Percentiles rank a stretch among this genome's conserved stretches.
Conservation (phyloP, 352 stramenopile species). For the Pythium coloratum region DNA sequence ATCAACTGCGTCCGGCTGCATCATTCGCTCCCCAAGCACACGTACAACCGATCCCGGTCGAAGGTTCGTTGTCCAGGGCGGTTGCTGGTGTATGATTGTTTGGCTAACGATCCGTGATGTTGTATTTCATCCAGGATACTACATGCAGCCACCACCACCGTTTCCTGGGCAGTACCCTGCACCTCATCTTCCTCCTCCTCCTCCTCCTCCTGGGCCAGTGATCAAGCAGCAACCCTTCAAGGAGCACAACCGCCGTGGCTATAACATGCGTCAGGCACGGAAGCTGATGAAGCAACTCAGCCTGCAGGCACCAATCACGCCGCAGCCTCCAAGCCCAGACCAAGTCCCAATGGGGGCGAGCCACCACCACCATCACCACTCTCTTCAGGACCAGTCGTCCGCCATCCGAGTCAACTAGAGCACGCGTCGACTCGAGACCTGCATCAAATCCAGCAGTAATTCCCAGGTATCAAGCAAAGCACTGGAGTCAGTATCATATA, state of each 20-base stretch:
- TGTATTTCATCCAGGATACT: not conserved
- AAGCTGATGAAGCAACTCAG: conserved; percentile 29
- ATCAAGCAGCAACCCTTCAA: conserved; percentile 27
- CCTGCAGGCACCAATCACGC: not conserved
- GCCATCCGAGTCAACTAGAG: conserved; percentile 17
- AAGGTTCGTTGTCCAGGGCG: not conserved
- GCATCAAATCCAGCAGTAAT: not conserved
- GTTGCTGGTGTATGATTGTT: not conserved
- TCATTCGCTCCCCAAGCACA: not conserved
- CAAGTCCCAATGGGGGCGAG: not conserved
- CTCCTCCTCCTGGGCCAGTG: not conserved
- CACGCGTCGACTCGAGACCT: conserved; percentile 1
- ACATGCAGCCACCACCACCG: not conserved
- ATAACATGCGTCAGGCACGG: conserved; percentile 58
- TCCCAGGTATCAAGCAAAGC: not conserved
- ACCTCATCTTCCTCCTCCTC: not conserved
- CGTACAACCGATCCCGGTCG: not conserved
- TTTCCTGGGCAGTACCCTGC: not conserved
- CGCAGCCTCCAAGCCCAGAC: not conserved
- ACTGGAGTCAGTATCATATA: conserved; percentile 10
- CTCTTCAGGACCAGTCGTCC: not conserved
- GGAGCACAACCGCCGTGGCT: conserved; percentile 77
- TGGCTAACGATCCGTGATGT: not conserved
- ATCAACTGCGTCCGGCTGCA: not conserved
- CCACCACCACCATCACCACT: not conserved